These are phyloP conservation scores for Geotrichum ghanense DNA, from an alignment of 805 yeast species.

Conservation along the genomic window DNA sequence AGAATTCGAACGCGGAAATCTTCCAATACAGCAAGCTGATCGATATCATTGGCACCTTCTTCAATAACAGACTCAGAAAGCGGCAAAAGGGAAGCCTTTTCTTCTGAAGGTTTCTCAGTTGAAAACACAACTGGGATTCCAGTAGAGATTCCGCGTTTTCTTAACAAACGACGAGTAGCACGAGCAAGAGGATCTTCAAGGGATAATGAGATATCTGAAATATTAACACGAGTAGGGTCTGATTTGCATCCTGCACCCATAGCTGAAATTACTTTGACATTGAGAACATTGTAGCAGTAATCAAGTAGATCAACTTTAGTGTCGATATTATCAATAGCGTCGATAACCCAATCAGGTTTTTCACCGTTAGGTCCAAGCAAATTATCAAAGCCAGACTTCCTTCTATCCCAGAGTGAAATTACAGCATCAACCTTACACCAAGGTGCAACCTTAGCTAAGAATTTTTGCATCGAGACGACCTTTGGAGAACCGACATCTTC, in stretches of 20 bases:
- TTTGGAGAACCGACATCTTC: conserved; percentile 88
- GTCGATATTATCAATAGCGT: conserved; percentile 93
- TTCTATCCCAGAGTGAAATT: conserved; percentile 66
- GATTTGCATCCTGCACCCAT: conserved; percentile 98
- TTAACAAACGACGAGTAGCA: conserved; percentile 72
- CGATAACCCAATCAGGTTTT: conserved; percentile 57
- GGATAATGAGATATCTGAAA: conserved; percentile 80
- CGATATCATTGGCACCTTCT: conserved; percentile 57
- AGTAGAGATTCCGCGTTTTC: conserved; percentile 60
- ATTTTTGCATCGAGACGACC: conserved; percentile 67
- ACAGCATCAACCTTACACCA: conserved; percentile 77
- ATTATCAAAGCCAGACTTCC: conserved; percentile 41
- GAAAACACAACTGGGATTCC: conserved; percentile 85
- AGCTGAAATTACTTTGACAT: conserved; percentile 67
- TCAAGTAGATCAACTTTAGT: conserved; percentile 88
- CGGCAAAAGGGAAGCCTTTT: conserved; percentile 80
- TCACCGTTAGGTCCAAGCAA: conserved; percentile 26
- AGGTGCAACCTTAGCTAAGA: conserved; percentile 71
- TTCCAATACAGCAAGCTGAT: conserved; percentile 72
- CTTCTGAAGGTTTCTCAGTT: conserved; percentile 93
- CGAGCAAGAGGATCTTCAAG: conserved; percentile 92
- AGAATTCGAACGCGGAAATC: conserved; percentile 89
- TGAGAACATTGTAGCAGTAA: conserved; percentile 46
- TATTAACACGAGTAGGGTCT: conserved; percentile 83
- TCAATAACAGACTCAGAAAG: conserved; percentile 70